A percentile compares a stretch with the other conserved stretches of the same genome.
Conservation (phyloP, 2,329 filamentous ascomycete species). For the Claviceps pazoutovae region DNA sequence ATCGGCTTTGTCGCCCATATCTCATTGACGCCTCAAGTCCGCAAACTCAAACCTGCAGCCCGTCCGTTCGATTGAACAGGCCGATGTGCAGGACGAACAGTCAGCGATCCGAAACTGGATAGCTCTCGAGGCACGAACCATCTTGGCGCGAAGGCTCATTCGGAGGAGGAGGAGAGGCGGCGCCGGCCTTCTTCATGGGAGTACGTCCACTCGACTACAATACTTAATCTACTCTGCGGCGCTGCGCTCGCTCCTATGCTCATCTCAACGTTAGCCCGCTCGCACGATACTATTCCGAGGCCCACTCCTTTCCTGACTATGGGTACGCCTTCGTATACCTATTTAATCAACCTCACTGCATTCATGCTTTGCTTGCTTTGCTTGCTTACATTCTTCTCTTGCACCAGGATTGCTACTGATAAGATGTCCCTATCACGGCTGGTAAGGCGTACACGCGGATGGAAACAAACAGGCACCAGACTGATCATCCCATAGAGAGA, state of each 20-base stretch:
- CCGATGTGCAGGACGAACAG: neutral
- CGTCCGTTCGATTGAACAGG: neutral
- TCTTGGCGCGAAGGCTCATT: conserved; percentile 1
- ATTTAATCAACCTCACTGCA: neutral
- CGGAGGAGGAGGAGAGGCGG: conserved; percentile 4
- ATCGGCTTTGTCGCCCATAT: conserved; percentile 4
- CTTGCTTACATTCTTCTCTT: conserved; percentile 8
- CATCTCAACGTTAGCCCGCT: conserved; percentile 14
- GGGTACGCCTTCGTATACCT: conserved; percentile 15
- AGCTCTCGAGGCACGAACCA: conserved; percentile 8
- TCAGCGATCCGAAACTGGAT: conserved; percentile 14
- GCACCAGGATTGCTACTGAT: conserved; percentile 10
- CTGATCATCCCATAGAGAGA: conserved; percentile 2
- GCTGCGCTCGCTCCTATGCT: neutral
- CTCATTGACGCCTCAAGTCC: neutral
- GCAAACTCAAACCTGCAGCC: neutral
- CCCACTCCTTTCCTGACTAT: conserved; percentile 28
- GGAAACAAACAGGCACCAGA: neutral
- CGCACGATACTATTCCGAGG: conserved; percentile 21
- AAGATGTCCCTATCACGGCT: conserved; percentile 12
- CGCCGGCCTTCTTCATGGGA: conserved; percentile 16
- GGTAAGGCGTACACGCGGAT: conserved; percentile 9
- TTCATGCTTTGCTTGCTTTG: neutral
- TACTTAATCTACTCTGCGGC: neutral
- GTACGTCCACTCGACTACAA: conserved; percentile 11